These are phyloP conservation scores for Thinopyrum elongatum DNA, from an alignment of 176 grass and related monocot species.

Conservation along the genomic window DNA sequence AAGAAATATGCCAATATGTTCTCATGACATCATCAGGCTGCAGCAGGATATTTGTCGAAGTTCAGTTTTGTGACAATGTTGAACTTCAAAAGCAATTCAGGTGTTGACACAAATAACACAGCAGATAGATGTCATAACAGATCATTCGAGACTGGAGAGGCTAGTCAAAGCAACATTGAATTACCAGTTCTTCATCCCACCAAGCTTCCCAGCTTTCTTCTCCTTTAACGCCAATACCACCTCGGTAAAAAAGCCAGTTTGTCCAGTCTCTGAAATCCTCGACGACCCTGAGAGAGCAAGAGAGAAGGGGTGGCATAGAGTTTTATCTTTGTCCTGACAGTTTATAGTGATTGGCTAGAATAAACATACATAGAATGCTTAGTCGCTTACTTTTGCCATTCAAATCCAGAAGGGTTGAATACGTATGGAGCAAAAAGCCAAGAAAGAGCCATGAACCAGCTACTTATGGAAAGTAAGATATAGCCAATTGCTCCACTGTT, in stretches of 20 bases:
- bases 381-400: slow-evolving; percentile 93
- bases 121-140: slow-evolving; percentile 11
- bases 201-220: slow-evolving; percentile 99
- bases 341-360: background rate
- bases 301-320: background rate
- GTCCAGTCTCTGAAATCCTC: slow-evolving; percentile 99
- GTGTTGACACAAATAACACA: slow-evolving; percentile 22
- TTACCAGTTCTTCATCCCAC: slow-evolving; percentile 98
- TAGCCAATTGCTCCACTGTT: slow-evolving; percentile 79
- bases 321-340: slow-evolving; percentile 1
- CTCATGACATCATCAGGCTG: background rate
- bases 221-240: slow-evolving; percentile 96
- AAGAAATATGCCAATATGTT: background rate
- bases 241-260: slow-evolving; percentile 95
- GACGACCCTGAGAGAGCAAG: slow-evolving; percentile 46
- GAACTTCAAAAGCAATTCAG: background rate
- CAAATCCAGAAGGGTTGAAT: slow-evolving; percentile 94
- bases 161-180: background rate
- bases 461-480: slow-evolving; percentile 95
- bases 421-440: slow-evolving; percentile 97
- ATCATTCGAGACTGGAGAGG: background rate
- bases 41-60: background rate
- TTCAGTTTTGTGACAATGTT: background rate
- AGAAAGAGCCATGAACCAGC: slow-evolving; percentile 89
- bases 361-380: slow-evolving; percentile 20